Base-by-base conservation (phyloP, 495 filamentous ascomycete species). In the Daldinia decipiens region DNA sequence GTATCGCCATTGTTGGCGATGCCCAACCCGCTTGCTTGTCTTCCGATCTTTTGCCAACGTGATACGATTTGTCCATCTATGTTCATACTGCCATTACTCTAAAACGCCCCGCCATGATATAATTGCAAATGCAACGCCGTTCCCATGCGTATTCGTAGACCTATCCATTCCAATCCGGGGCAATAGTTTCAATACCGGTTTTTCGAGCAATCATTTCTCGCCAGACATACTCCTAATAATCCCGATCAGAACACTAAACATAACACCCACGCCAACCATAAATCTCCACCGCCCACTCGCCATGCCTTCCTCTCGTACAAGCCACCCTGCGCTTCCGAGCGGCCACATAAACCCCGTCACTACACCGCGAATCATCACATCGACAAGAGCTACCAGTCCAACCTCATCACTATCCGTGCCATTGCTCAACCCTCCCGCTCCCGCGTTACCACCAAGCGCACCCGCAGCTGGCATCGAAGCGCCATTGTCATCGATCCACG, bases 311-410 rank as follows among this genome's bases (percentile, higher is more conserved):
- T 98, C 94, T 60, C 93, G 83, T 53, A 94, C 83, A 77, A 95
- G 78, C 93, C 93, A 97, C 52, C 89, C 89, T 29, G 93, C 83
- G 73, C 92, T 93, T 0, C 91, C 93, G 47, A 98, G 77, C 29
- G 95, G 94, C 89, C 94, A 99, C 76, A 99, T 90, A 81, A 97
- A 98, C 21, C 95, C 95, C 74, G 94, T 92, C 27, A 95, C 80
- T 74, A 91, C 93, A 1, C 94, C 95, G 82, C 88, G 91, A 71
- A 98, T 85, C 86, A 97, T 88, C 78, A 96, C 92, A 78, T 97
- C 94, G 43, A 95, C 70, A 19, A 82, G 63, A 0, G 74, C 79
- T 6, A 80, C 78, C 3, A 76, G 65, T 7, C 76, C 74, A 34
- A 81, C 80, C 19, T 80, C 85, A 47, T 90, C 89, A 59, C 83